Evolutionary conservation across 2,329 filamentous ascomycete genomes (phyloP), one percentile per base, ranked within the genome.

Genomic region (Ambrosiella cleistominuta): DNA sequence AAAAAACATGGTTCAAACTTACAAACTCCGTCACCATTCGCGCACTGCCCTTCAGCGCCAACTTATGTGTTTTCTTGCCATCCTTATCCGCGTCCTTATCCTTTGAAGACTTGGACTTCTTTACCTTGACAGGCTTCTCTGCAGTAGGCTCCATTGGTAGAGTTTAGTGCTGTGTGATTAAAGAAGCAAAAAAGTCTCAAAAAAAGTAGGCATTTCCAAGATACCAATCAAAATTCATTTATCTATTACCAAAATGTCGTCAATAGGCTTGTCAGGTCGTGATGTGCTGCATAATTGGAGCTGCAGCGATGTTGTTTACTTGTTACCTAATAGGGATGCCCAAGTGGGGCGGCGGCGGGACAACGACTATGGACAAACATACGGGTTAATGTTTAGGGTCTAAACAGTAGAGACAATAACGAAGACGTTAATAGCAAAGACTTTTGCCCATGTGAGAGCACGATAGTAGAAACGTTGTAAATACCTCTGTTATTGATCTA

Each of bases 21-120:
- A 95, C 89, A 70, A 98, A 98, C 74, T 98, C 93, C 50, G 91
- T 86, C 60, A 97, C 89, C 42, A 95, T 80, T 71, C 91, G 94
- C 44, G 88, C 81, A 64, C 74, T 80, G 72, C 86, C 88, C 71
- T 89, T 91, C 62, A 96, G 77, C 42, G 90, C 87, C 62, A 98
- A 80, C 76, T 95, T 97, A 75, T 98, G 93, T 61, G 89, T 82
- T 72, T 96, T 95, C 64, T 88, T 87, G 66, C 89, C 89, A 66
- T 83, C 79, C 70, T 81, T 82, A 54, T 76, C 72, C 56, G 69
- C 70, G 52, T 64, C 60, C 35, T 53, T 52, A 37, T 51, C 38
- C 44, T 39, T 53, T 9, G 57, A 60, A 37, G 58, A 57, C 38
- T 56, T 54, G 15, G 38, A 35, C 54, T 60, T 60, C 13, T 57